These are phyloP conservation scores for Kurtzmaniella quercitrusa DNA, from an alignment of 1,139 yeast genomes.

Conservation along the genomic window DNA sequence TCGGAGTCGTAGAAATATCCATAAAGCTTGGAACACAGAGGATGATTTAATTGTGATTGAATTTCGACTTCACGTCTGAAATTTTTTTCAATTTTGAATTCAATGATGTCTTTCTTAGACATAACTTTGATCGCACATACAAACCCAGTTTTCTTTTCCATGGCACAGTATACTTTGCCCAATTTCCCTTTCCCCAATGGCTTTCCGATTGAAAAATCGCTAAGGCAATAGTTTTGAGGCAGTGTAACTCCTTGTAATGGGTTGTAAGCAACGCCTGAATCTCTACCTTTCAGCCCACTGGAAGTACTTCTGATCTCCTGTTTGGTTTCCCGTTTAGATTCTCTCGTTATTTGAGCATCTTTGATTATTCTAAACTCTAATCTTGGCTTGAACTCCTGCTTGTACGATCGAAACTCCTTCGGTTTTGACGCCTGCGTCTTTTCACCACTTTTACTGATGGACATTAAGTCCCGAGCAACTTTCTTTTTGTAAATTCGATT, in stretches of 20 bases:
- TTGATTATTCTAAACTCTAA: background rate
- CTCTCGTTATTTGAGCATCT: background rate
- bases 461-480: too few species aligned
- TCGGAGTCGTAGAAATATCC: slow-evolving; percentile 82
- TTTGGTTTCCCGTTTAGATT: background rate
- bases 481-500: background rate
- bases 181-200: slow-evolving; percentile 90
- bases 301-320: background rate
- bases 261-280: background rate
- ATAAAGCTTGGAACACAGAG: slow-evolving; percentile 72
- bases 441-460: background rate
- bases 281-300: background rate
- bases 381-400: slow-evolving; percentile 2
- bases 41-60: slow-evolving; percentile 73
- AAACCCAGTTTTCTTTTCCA: slow-evolving; percentile 70
- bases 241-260: slow-evolving; percentile 4
- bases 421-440: slow-evolving; percentile 2
- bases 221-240: slow-evolving; percentile 3
- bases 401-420: background rate
- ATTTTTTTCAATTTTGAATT: slow-evolving; percentile 79
- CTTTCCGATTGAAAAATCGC: slow-evolving; percentile 82
- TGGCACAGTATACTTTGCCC: slow-evolving; percentile 88
- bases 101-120: slow-evolving; percentile 75
- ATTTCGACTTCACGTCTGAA: slow-evolving; percentile 89
- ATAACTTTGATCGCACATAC: slow-evolving; percentile 89